A percentile compares a stretch with the other conserved stretches of the same genome.
phyloP scores from a whole-genome alignment of 2,329 filamentous ascomycete species.

The Didymella pinodella region DNA sequence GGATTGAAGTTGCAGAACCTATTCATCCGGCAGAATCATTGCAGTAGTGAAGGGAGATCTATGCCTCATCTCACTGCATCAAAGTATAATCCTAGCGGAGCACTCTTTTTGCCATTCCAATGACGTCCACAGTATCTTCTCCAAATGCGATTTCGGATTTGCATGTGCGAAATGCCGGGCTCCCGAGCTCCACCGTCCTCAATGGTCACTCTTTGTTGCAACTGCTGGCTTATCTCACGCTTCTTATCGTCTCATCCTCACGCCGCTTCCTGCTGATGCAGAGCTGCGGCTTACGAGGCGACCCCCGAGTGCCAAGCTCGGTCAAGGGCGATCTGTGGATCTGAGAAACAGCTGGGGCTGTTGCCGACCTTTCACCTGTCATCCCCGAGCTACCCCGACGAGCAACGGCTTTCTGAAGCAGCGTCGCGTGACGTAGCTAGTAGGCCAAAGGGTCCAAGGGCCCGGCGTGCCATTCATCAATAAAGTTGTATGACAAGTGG shows the following conservation, averaged over 20 bases:
- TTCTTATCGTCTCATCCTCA: conserved; percentile 4
- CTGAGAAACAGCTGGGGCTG: conserved; percentile 18
- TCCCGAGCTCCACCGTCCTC: background rate
- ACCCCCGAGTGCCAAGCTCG: conserved; percentile 18
- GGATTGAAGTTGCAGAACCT: conserved; percentile 10
- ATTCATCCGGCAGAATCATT: conserved; percentile 12
- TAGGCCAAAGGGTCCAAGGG: conserved; percentile 3
- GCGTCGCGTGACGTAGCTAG: background rate
- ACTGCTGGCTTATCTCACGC: conserved; percentile 2
- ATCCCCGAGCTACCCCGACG: background rate
- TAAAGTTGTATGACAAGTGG: conserved; percentile 20
- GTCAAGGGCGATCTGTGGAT: conserved; percentile 25
- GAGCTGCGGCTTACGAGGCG: conserved; percentile 11
- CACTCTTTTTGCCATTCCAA: background rate
- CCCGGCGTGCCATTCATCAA: conserved; percentile 6
- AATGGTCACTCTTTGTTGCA: background rate
- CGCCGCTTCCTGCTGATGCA: conserved; percentile 13
- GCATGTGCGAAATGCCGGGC: background rate
- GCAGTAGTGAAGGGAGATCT: conserved; percentile 14
- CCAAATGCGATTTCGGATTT: background rate
- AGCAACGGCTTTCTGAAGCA: background rate
- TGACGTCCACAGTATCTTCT: background rate
- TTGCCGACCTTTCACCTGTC: conserved; percentile 18
- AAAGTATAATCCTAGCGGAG: background rate
- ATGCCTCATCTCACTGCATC: conserved; percentile 10